Conservation (phyloP, 371 early-diverging fungal genomes). For the Actinomortierella wolfii region DNA sequence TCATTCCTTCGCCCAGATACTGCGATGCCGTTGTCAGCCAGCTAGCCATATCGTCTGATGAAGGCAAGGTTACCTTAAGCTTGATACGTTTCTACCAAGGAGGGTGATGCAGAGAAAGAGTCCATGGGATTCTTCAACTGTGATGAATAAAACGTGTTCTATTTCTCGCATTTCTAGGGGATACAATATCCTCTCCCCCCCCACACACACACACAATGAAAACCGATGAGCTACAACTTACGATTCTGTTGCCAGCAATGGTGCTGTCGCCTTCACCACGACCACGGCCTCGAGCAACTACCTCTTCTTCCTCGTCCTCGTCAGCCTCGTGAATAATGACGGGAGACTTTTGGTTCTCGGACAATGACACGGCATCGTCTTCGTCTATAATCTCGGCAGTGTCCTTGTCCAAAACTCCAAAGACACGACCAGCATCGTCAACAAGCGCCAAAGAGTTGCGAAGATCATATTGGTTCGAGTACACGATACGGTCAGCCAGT, state of each 20-base stretch:
- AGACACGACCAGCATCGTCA: constrained; percentile 38
- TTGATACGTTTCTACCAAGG: constrained; percentile 9
- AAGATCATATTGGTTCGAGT: constrained; percentile 35
- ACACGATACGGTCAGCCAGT: constrained; percentile 32
- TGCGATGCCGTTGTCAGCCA: constrained; percentile 43
- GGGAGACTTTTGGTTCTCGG: constrained; percentile 34
- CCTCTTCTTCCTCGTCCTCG: too few species aligned
- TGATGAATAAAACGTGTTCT: too few species aligned
- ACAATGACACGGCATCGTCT: constrained; percentile 26
- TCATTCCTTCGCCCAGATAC: constrained; percentile 23
- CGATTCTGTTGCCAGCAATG: too few species aligned
- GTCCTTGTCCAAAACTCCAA: constrained; percentile 29
- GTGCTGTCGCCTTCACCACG: too few species aligned
- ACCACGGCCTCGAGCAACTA: too few species aligned
- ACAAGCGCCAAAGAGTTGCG: constrained; percentile 39
- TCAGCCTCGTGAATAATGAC: constrained; percentile 37
- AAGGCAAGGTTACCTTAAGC: constrained; percentile 35
- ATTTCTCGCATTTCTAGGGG: too few species aligned
- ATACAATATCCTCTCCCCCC: too few species aligned
- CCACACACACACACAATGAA: too few species aligned
- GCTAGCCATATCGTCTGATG: constrained; percentile 37
- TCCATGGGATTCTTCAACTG: too few species aligned
- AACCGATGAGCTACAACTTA: too few species aligned
- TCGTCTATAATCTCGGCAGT: constrained; percentile 31
- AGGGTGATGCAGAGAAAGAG: too few species aligned